Conservation (phyloP, 2,329 filamentous ascomycete species). For the Arthrobotrys sinensis region DNA sequence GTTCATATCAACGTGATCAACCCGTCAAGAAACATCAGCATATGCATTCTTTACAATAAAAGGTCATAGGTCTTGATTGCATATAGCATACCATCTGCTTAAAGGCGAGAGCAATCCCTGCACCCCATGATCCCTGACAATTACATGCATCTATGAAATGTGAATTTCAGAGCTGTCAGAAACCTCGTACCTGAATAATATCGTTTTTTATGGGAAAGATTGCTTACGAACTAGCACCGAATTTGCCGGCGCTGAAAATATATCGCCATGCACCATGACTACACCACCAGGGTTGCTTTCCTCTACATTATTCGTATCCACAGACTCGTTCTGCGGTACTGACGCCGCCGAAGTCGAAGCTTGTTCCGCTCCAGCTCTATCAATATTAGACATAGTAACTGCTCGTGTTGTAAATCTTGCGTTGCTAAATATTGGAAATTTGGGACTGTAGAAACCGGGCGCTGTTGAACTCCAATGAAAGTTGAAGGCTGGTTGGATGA, state of each 20-base stretch:
- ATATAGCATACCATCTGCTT: slow-evolving; percentile 34
- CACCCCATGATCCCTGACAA: slow-evolving; percentile 54
- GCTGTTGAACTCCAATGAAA: neutral
- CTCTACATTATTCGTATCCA: neutral
- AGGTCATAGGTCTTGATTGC: too few relatives aligned
- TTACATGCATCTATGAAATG: slow-evolving; percentile 55
- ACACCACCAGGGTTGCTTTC: neutral
- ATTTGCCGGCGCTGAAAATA: slow-evolving; percentile 44
- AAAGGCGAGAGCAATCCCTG: slow-evolving; percentile 54
- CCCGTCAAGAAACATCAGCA: too few relatives aligned
- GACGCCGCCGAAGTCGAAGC: slow-evolving; percentile 3
- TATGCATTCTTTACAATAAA: neutral
- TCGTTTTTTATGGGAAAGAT: neutral
- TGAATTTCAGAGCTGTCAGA: neutral
- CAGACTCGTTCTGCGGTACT: neutral
- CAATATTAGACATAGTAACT: neutral
- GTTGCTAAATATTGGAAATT: neutral
- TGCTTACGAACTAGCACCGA: slow-evolving; percentile 53
- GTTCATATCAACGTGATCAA: slow-evolving; percentile 16
- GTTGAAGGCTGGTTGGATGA: neutral
- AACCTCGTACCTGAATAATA: neutral
- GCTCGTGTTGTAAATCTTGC: slow-evolving; percentile 37
- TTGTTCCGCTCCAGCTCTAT: neutral
- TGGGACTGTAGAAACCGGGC: neutral
- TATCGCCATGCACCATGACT: slow-evolving; percentile 42